These are phyloP conservation scores for Hansenula sp. DNA, from an alignment of 1,139 yeast genomes.

Conservation along the genomic window DNA sequence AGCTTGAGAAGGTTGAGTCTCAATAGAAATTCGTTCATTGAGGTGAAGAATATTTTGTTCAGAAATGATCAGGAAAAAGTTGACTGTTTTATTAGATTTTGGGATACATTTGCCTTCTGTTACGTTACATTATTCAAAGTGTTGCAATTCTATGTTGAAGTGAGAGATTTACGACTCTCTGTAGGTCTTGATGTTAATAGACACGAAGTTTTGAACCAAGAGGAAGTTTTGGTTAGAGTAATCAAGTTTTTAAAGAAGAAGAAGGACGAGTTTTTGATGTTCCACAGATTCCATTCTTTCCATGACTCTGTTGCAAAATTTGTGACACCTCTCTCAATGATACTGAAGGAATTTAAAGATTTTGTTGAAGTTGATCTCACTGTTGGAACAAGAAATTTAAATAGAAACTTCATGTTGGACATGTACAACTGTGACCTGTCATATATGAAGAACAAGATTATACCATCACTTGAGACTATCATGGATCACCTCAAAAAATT, in stretches of 20 bases:
- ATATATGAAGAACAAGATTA: neutral
- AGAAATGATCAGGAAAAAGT: neutral
- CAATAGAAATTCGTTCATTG: neutral
- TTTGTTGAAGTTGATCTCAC: neutral
- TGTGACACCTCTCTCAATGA: neutral
- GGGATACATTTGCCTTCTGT: neutral
- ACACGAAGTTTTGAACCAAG: neutral
- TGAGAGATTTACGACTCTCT: neutral
- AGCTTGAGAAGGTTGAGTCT: neutral
- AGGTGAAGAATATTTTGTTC: neutral
- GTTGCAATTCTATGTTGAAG: neutral
- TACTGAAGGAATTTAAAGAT: neutral
- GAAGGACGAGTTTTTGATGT: neutral
- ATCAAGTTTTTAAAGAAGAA: neutral
- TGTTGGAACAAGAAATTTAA: neutral
- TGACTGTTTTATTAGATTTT: neutral
- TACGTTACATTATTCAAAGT: constrained; percentile 1
- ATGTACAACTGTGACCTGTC: constrained; percentile 1
- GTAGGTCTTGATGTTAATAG: neutral
- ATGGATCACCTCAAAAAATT: neutral
- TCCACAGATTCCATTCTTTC: neutral
- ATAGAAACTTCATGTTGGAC: neutral
- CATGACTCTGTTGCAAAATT: neutral
- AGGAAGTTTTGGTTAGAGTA: neutral
- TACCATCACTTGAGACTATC: neutral